Evolutionary conservation across 805 yeast species (phyloP), one percentile per base, ranked within the genome.

Genomic region (Candida coquimbonensis): DNA sequence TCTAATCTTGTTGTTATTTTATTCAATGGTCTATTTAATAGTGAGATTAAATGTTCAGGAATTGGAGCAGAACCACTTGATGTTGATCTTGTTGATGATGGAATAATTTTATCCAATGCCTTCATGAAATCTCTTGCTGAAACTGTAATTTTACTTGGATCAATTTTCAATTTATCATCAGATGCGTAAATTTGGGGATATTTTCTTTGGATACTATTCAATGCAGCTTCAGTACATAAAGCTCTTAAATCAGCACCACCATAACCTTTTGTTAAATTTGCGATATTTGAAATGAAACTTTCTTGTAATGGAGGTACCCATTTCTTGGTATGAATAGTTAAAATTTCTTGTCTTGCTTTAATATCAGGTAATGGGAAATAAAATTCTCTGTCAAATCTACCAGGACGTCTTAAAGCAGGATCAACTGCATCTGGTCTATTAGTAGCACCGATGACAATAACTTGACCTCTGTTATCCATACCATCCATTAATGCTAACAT

Each of bases 241-340:
- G 98, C 96, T 45, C 96, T 71, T 51, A 93, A 69, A 63, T 93
- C 99, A 3, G 99, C 98, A 69, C 99, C 99, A 40, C 99, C 99
- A 59, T 87, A 93, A 0, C 99, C 99, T 61, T 90, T 91, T 0
- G 99, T 91, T 47, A 87, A 66, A 19, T 72, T 72, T 0, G 97
- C 91, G 33, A 93, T 70, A 45, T 80, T 79, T 7, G 73, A 71
- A 9, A 87, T 55, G 52, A 93, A 85, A 7, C 60, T 65, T 0
- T 67, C 67, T 7, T 78, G 62, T 46, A 87, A 65, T 4, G 86
- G 83, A 12, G 96, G 93, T 12, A 72, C 72, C 99, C 99, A 93
- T 59, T 83, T 84, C 50, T 76, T 78, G 21, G 97, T 93, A 58
- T 93, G 96, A 52, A 93, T 93, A 44, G 75, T 66, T 38, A 93